These are phyloP conservation scores for Ceratocystis ficicola DNA, from an alignment of 2,329 filamentous ascomycete genomes.

Conservation along the genomic window DNA sequence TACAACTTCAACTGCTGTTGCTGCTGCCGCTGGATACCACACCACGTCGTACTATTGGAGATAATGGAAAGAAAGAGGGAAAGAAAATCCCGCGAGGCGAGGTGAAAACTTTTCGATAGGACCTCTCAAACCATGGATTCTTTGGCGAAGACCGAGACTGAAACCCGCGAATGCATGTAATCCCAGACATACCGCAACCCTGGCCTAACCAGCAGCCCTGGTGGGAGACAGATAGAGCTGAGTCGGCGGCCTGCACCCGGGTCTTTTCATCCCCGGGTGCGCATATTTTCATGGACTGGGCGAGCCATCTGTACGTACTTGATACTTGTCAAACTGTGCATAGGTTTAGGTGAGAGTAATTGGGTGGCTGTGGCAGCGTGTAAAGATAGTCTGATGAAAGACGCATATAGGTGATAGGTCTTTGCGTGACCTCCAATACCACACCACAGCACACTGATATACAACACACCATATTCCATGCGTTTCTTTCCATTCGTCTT, in stretches of 20 bases:
- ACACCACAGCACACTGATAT: neutral
- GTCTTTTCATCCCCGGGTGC: neutral
- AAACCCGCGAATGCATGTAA: slow-evolving; percentile 6
- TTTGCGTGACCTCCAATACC: neutral
- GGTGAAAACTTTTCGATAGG: slow-evolving; percentile 5
- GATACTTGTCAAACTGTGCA: neutral
- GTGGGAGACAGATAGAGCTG: too few relatives aligned
- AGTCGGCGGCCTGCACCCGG: too few relatives aligned
- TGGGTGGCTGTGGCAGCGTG: neutral
- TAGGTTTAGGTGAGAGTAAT: neutral
- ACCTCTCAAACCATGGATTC: slow-evolving; percentile 7
- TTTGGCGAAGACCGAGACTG: slow-evolving; percentile 11
- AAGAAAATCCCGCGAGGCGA: too few relatives aligned
- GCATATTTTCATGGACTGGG: neutral
- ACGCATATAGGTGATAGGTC: neutral
- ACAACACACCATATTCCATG: neutral
- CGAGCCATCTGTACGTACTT: neutral
- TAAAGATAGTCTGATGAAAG: neutral
- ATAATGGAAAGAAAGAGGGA: neutral
- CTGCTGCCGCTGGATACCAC: too few relatives aligned
- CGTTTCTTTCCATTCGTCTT: neutral
- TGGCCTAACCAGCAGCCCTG: neutral
- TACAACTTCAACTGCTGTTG: neutral
- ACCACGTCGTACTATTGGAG: neutral
- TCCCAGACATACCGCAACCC: neutral